Evolutionary conservation across 2,329 filamentous ascomycete species (phyloP).

Genomic region (Dothidotthia symphoricarpi): DNA sequence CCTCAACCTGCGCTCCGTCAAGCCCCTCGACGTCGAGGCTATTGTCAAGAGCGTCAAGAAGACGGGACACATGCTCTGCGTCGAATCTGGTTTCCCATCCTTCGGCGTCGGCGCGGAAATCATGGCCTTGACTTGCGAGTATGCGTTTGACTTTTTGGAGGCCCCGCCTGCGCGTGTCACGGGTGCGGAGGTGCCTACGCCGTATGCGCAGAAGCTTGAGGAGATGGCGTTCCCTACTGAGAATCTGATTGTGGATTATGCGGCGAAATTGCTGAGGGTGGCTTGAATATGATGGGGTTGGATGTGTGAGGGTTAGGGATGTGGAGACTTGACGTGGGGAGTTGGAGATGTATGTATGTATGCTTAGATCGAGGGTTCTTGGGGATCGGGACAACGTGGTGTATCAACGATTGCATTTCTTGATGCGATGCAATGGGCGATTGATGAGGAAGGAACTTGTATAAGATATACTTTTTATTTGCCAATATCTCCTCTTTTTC

Average conservation of each 20-base stretch:
- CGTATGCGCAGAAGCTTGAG: conserved; percentile 90
- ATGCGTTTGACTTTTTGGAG: conserved; percentile 96
- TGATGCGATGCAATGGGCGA: no score
- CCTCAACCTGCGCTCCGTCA: conserved; percentile 96
- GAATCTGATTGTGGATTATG: conserved; percentile 80
- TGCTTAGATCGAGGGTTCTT: no score
- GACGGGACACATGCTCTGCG: conserved; percentile 84
- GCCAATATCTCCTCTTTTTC: no score
- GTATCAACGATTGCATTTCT: no score
- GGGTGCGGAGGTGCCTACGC: conserved; percentile 94
- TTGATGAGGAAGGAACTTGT: no score
- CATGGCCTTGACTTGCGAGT: conserved; percentile 92
- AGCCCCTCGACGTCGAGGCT: conserved; percentile 91
- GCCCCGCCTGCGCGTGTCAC: conserved; percentile 92
- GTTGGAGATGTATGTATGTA: no score
- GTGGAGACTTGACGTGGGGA: no score
- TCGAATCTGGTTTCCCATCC: conserved; percentile 94
- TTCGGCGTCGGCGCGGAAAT: conserved; percentile 93
- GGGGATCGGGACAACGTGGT: no score
- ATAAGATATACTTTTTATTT: no score
- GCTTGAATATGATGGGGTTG: no score
- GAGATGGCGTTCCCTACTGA: conserved; percentile 94
- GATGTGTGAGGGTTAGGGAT: no score
- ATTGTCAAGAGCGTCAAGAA: conserved; percentile 99
- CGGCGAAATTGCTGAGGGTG: conserved; percentile 83